Evolutionary conservation across 176 grass and related monocot species (phyloP).

Genomic region (Triticum dicoccoides): DNA sequence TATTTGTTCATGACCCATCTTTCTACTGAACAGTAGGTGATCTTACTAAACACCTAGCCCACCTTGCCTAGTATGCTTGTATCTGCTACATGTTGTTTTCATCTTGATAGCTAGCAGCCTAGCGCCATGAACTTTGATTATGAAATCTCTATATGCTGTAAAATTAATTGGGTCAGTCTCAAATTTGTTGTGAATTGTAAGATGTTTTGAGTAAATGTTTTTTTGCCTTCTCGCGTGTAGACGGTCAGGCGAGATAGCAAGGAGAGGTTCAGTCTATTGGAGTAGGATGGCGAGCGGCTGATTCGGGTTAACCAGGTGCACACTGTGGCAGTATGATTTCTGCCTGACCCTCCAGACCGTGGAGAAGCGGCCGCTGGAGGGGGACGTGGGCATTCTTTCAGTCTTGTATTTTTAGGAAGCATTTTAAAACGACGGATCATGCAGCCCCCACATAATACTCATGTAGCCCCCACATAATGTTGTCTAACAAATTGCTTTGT

Average conservation of each 20-base stretch:
- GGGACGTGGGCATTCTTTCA: no score
- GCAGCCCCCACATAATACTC: no score
- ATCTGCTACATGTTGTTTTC: neutral
- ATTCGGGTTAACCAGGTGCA: no score
- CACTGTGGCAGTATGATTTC: no score
- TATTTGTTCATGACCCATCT: neutral
- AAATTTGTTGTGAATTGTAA: neutral
- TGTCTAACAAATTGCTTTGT: no score
- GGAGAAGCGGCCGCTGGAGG: no score
- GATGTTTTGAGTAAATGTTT: neutral
- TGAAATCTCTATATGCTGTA: neutral
- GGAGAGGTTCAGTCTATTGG: neutral
- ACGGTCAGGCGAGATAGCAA: slow-evolving; percentile 74
- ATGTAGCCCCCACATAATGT: no score
- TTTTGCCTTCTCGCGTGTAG: slow-evolving; percentile 27
- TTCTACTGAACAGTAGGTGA: neutral
- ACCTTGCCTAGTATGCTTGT: neutral
- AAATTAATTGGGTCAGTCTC: no score
- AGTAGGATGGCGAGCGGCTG: no score
- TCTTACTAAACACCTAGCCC: neutral
- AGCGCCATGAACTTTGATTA: neutral
- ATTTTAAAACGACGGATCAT: no score
- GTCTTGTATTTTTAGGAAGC: no score
- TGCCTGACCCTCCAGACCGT: no score
- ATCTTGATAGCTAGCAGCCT: neutral